A percentile compares a stretch with the other conserved stretches of the same genome.
These are phyloP conservation scores for Peltaster fructicola DNA, from an alignment of 2,329 filamentous ascomycete species.

Conservation along the genomic window DNA sequence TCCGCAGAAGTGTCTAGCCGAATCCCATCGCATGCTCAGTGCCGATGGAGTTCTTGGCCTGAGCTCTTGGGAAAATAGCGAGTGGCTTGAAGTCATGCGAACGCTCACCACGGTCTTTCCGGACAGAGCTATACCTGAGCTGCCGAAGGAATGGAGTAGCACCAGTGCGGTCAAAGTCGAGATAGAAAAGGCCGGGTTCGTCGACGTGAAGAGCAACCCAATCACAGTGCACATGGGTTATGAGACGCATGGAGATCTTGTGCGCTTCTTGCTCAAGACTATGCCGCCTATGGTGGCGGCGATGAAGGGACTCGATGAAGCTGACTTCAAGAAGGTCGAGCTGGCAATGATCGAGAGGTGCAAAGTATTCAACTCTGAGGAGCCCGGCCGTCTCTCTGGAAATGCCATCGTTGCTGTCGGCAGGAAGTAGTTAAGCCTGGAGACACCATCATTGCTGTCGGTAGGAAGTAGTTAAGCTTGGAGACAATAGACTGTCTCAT, in stretches of 20 bases:
- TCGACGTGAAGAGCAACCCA: slow-evolving; percentile 13
- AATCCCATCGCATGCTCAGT: slow-evolving; percentile 12
- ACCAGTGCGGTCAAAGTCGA: slow-evolving; percentile 8
- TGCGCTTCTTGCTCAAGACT: slow-evolving; percentile 9
- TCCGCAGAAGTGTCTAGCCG: slow-evolving; percentile 11
- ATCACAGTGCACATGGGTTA: slow-evolving; percentile 15
- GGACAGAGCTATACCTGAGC: slow-evolving; percentile 10
- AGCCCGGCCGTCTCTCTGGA: too few species aligned
- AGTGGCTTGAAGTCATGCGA: slow-evolving; percentile 16
- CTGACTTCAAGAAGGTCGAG: slow-evolving; percentile 8
- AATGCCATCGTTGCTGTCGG: too few species aligned
- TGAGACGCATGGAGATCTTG: slow-evolving; percentile 12
- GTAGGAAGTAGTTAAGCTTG: too few species aligned
- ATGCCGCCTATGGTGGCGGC: slow-evolving; percentile 12
- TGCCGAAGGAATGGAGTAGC: slow-evolving; percentile 18
- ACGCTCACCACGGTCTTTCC: slow-evolving; percentile 10
- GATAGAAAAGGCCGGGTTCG: slow-evolving; percentile 18
- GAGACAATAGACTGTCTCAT: too few species aligned
- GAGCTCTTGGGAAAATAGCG: slow-evolving; percentile 13
- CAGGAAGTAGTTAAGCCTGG: too few species aligned
- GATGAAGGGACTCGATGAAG: slow-evolving; percentile 5
- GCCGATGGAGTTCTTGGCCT: slow-evolving; percentile 10
- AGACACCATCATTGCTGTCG: too few species aligned
- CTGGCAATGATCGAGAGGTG: slow-evolving; percentile 7
- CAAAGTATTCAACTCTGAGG: slow-evolving; percentile 8